These are phyloP conservation scores for Calonectria honghensis DNA, from an alignment of 2,329 filamentous ascomycete species.

Conservation along the genomic window DNA sequence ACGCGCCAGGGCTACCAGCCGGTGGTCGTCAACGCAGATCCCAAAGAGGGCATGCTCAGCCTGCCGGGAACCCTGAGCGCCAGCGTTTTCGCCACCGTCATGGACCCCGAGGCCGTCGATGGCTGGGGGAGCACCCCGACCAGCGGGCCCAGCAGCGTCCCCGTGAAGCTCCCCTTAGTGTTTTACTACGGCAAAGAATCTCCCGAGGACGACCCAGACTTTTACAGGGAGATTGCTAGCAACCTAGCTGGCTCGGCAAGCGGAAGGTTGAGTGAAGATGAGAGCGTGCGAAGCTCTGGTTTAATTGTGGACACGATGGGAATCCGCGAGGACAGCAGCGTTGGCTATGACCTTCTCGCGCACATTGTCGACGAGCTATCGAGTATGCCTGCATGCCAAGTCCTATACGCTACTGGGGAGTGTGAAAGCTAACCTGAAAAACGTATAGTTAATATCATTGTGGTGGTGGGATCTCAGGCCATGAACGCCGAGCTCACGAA, in stretches of 20 bases:
- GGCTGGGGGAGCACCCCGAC: slow-evolving; percentile 94
- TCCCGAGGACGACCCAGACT: slow-evolving; percentile 81
- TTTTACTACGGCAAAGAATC: slow-evolving; percentile 88
- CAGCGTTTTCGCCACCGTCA: slow-evolving; percentile 88
- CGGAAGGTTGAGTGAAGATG: slow-evolving; percentile 85
- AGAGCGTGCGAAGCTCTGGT: slow-evolving; percentile 81
- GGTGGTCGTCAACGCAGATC: slow-evolving; percentile 89
- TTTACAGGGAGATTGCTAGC: slow-evolving; percentile 85
- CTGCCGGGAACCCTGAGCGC: slow-evolving; percentile 89
- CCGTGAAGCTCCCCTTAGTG: slow-evolving; percentile 93
- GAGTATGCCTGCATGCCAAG: slow-evolving; percentile 56
- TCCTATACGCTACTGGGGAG: background rate
- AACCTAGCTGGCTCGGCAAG: slow-evolving; percentile 87
- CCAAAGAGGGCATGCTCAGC: slow-evolving; percentile 85
- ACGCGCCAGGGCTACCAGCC: slow-evolving; percentile 84
- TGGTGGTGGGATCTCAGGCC: slow-evolving; percentile 87
- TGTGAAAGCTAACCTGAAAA: slow-evolving; percentile 60
- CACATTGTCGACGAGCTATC: slow-evolving; percentile 81
- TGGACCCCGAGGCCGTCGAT: slow-evolving; percentile 87
- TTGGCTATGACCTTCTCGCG: slow-evolving; percentile 84
- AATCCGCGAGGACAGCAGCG: slow-evolving; percentile 78
- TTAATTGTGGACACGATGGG: slow-evolving; percentile 91
- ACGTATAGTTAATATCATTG: slow-evolving; percentile 83
- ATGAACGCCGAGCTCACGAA: slow-evolving; percentile 84
- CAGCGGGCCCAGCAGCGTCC: slow-evolving; percentile 89